Conservation (phyloP, 2,329 filamentous ascomycete genomes). For the Fusarium armeniacum region DNA sequence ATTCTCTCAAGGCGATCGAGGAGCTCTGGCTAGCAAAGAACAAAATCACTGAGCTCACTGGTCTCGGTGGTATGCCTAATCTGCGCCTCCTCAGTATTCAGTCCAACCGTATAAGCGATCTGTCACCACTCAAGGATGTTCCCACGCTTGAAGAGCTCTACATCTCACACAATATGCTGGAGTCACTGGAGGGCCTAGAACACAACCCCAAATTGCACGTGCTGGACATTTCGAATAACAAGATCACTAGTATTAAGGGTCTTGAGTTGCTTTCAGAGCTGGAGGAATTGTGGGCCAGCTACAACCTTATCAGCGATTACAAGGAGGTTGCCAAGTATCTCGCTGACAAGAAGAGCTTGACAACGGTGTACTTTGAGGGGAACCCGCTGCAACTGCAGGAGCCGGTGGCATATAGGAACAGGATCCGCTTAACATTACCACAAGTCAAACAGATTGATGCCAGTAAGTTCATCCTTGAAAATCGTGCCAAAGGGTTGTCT, state of each 20-base stretch:
- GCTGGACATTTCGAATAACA: constrained; percentile 92
- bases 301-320: constrained; percentile 86
- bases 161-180: constrained; percentile 93
- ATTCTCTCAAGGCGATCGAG: constrained; percentile 81
- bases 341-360: constrained; percentile 81
- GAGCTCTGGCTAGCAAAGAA: constrained; percentile 97
- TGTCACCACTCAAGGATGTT: constrained; percentile 81
- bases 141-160: constrained; percentile 91
- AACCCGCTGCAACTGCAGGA: constrained; percentile 86
- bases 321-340: constrained; percentile 84
- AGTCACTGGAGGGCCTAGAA: constrained; percentile 80
- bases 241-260: constrained; percentile 80
- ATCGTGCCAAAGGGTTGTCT: not conserved
- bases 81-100: constrained; percentile 93
- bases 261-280: constrained; percentile 77
- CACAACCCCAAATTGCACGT: constrained; percentile 76
- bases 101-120: constrained; percentile 87
- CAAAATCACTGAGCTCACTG: constrained; percentile 88
- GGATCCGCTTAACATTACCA: constrained; percentile 88
- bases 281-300: constrained; percentile 95
- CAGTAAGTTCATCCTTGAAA: constrained; percentile 74
- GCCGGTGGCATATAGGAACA: constrained; percentile 93
- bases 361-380: constrained; percentile 96
- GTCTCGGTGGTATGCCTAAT: constrained; percentile 80
- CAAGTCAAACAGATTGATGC: constrained; percentile 96